Percentiles rank a stretch among this genome's conserved stretches.
phyloP scores from a whole-genome alignment of 441 rosid genomes.

The Pelargonium myrrhifolium region DNA sequence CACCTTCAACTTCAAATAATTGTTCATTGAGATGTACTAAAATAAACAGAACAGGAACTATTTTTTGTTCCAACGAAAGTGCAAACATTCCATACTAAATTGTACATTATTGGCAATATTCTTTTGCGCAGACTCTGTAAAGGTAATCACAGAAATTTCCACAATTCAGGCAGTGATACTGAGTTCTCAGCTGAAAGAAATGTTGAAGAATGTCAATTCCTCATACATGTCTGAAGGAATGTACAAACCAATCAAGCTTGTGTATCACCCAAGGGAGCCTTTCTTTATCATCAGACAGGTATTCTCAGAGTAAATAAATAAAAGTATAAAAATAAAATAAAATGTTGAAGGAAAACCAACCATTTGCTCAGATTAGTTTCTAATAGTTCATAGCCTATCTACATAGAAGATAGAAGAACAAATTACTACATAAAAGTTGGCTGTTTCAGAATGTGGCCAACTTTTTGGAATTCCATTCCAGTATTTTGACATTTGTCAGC shows the following conservation, averaged over 20 bases:
- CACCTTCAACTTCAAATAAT: neutral
- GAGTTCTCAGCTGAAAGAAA: constrained; percentile 69
- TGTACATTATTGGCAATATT: neutral
- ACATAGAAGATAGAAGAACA: neutral
- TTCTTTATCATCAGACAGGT: constrained; percentile 81
- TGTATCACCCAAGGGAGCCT: constrained; percentile 64
- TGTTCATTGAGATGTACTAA: neutral
- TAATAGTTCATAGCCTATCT: neutral
- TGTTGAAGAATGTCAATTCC: constrained; percentile 41
- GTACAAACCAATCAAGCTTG: constrained; percentile 53
- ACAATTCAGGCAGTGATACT: constrained; percentile 61
- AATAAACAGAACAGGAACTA: neutral
- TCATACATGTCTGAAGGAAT: constrained; percentile 35
- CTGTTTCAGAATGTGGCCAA: neutral
- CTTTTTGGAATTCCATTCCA: neutral
- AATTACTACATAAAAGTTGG: neutral
- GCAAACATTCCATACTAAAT: neutral
- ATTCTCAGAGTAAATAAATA: neutral
- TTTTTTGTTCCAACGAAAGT: neutral
- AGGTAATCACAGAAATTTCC: constrained; percentile 52
- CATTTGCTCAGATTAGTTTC: neutral
- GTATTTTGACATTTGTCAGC: neutral
- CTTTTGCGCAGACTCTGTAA: constrained; percentile 48
- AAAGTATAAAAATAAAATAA: no score
- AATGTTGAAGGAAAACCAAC: neutral